Evolutionary conservation across 192 early-diverging fungal genomes (phyloP).

Genomic region (Linnemannia hyalina): DNA sequence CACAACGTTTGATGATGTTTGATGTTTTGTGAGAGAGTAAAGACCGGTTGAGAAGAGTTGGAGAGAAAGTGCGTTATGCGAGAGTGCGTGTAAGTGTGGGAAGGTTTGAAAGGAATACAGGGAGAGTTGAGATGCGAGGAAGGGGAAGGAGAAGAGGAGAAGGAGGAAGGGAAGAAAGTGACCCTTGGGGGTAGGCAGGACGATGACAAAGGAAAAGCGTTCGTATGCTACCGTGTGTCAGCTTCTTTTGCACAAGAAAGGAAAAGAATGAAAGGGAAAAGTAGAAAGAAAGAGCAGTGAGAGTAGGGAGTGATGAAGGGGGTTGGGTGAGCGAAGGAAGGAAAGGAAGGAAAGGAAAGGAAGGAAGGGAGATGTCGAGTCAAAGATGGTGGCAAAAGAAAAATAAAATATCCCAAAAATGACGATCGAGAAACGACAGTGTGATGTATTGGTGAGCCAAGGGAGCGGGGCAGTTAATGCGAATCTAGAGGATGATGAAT

Average conservation of each 20-base stretch:
- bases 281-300: neutral
- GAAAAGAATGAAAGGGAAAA: neutral
- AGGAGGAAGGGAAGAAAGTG: neutral
- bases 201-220: neutral
- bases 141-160: neutral
- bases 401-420: neutral
- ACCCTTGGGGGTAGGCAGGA: neutral
- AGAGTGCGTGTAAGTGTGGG: neutral
- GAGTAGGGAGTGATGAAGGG: neutral
- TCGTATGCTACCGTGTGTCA: neutral
- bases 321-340: neutral
- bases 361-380: neutral
- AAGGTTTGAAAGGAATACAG: neutral
- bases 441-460: neutral
- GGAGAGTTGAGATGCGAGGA: neutral
- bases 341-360: neutral
- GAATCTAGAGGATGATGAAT: neutral
- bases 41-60: no score
- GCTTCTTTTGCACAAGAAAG: neutral
- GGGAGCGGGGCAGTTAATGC: no score
- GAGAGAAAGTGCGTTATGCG: neutral
- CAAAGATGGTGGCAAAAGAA: conserved; percentile 9
- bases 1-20: no score
- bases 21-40: no score
- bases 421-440: neutral